Base-by-base conservation (phyloP, 495 filamentous ascomycete species). In the Physcia stellaris region DNA sequence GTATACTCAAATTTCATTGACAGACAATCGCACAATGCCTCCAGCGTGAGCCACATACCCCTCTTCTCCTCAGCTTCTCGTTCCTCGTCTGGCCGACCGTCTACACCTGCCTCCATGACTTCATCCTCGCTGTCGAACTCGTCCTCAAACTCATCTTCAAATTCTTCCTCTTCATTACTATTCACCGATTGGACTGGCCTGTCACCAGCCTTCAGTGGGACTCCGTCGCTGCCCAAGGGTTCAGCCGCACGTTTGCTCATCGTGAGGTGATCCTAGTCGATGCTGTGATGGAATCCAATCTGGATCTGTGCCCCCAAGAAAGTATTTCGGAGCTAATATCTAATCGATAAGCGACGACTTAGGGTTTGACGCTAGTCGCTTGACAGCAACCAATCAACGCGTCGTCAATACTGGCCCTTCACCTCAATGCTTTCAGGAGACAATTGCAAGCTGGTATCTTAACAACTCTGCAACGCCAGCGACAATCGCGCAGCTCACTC, bases 41-140 rank as follows among this genome's bases (percentile, higher is more conserved):
- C 17, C 24, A 26, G 37, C 33, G 46, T 46, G 33, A 41, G 52
- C 35, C 37, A 61, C 67, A 35, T 61, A 79, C 77, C 73, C 49
- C 67, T 73, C 46, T 65, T 66, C 55, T 86, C 83, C 50, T 93
- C 86, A 13, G 81, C 83, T 51, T 94, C 85, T 29, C 86, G 70
- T 61, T 95, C 87, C n/a, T 76, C 83, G 60, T 94, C 86, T 18
- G 86, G 86, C 46, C 83, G 67, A 13, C 87, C 90, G 47, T 98
- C 87, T 12, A 92, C 84, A 37, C 86, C 90, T 20, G 88, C 87
- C 62, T 95, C 90, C 36, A 95, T 58, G 32, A 96, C 81, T 61
- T 96, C 88, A 53, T 94, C 86, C 48, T 94, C 88, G 51, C 85
- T 93, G 66, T 94, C 87, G 51, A 84, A 96, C 51, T 96, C 88